phyloP scores from a whole-genome alignment of 1,139 yeast species.

The Arxiozyma slooffiae region DNA sequence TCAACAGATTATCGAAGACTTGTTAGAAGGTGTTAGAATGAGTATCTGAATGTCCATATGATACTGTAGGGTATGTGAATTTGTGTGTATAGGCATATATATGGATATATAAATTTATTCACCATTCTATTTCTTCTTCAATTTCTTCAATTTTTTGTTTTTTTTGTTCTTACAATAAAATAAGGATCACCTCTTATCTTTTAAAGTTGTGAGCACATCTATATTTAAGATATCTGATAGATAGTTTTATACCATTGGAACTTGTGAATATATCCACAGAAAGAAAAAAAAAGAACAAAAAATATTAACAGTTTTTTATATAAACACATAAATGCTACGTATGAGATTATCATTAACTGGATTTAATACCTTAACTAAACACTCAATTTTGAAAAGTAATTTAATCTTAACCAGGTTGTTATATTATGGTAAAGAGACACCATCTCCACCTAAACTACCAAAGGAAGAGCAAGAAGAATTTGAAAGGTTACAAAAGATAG shows the following conservation, averaged over 20 bases:
- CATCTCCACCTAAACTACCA: constrained; percentile 80
- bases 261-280: too few species aligned
- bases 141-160: too few species aligned
- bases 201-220: too few species aligned
- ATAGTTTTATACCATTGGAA: neutral
- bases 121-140: too few species aligned
- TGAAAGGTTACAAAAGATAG: constrained; percentile 71
- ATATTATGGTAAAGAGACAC: constrained; percentile 30
- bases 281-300: too few species aligned
- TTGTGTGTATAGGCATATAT: too few species aligned
- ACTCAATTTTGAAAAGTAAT: neutral
- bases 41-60: constrained; percentile 17
- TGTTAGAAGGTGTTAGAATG: constrained; percentile 30
- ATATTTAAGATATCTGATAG: too few species aligned
- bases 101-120: too few species aligned
- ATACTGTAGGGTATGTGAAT: neutral
- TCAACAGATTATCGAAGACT: constrained; percentile 43
- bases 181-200: too few species aligned
- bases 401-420: constrained; percentile 1
- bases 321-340: neutral
- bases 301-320: too few species aligned
- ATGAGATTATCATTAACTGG: neutral
- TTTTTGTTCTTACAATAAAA: too few species aligned
- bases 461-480: constrained; percentile 88
- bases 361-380: neutral